phyloP scores from a whole-genome alignment of 2,329 filamentous ascomycete species.

The Didymella pinodella region DNA sequence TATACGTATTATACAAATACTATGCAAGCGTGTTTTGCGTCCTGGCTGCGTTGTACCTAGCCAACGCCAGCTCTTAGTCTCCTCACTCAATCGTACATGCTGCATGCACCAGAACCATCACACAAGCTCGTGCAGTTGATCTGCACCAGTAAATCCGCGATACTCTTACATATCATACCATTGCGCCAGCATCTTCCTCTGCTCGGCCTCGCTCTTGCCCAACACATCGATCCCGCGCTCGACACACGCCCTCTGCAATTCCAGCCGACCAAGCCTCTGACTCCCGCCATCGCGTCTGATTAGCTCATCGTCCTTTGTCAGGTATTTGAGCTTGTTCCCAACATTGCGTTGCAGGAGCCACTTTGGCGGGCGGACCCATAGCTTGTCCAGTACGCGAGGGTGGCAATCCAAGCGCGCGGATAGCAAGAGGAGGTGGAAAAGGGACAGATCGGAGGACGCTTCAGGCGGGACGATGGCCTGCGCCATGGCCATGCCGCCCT shows the following conservation, averaged over 20 bases:
- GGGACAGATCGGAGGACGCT: slow-evolving; percentile 12
- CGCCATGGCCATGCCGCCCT: slow-evolving; percentile 15
- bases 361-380: slow-evolving; percentile 52
- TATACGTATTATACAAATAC: neutral
- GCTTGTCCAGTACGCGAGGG: slow-evolving; percentile 48
- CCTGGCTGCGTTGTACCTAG: neutral
- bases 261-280: slow-evolving; percentile 64
- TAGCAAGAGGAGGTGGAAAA: slow-evolving; percentile 32
- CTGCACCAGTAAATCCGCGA: no score
- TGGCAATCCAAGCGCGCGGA: slow-evolving; percentile 37
- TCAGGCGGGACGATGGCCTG: slow-evolving; percentile 10
- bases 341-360: slow-evolving; percentile 65
- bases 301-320: slow-evolving; percentile 75
- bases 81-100: no score
- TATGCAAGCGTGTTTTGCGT: neutral
- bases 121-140: neutral
- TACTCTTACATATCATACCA: slow-evolving; percentile 26
- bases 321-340: slow-evolving; percentile 64
- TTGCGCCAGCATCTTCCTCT: slow-evolving; percentile 34
- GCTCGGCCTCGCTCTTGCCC: slow-evolving; percentile 39
- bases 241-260: slow-evolving; percentile 74
- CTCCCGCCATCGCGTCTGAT: slow-evolving; percentile 70
- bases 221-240: slow-evolving; percentile 56
- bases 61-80: neutral
- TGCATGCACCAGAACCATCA: neutral